A percentile compares a stretch with the other conserved stretches of the same genome.
Conservation (phyloP, 208 protist species). For the Leishmania major region DNA sequence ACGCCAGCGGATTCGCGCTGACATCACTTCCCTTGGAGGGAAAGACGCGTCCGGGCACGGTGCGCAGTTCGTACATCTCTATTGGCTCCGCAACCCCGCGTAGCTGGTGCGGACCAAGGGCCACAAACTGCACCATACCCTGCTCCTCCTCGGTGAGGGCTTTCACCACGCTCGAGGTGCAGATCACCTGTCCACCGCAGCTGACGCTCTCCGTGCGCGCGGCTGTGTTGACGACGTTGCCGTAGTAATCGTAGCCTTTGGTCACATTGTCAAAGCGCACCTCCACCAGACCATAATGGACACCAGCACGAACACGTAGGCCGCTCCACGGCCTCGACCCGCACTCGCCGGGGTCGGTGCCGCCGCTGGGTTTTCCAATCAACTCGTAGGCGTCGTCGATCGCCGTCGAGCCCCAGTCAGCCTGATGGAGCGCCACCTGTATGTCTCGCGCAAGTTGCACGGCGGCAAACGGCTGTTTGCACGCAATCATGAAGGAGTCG, state of each 20-base stretch:
- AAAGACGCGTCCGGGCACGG: slow-evolving; percentile 41
- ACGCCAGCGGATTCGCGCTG: slow-evolving; percentile 20
- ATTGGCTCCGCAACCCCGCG: slow-evolving; percentile 53
- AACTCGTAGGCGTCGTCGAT: slow-evolving; percentile 40
- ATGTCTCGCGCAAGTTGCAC: slow-evolving; percentile 51
- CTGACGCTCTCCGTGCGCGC: slow-evolving; percentile 74
- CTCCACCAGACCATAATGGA: slow-evolving; percentile 59
- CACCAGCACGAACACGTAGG: slow-evolving; percentile 57
- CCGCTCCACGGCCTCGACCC: slow-evolving; percentile 33
- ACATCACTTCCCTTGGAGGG: neutral
- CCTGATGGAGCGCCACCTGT: slow-evolving; percentile 43
- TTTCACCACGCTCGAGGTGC: slow-evolving; percentile 45
- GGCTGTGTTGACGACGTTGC: slow-evolving; percentile 77
- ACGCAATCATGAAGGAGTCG: slow-evolving; percentile 83
- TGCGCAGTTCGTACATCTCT: slow-evolving; percentile 68
- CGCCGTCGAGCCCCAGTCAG: slow-evolving; percentile 52
- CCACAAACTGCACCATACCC: slow-evolving; percentile 22
- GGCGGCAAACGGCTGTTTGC: slow-evolving; percentile 30
- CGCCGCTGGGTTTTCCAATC: slow-evolving; percentile 8
- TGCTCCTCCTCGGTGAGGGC: slow-evolving; percentile 32
- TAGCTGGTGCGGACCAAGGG: slow-evolving; percentile 43
- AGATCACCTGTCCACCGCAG: slow-evolving; percentile 78
- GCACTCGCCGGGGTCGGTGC: neutral
- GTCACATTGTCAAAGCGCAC: slow-evolving; percentile 59
- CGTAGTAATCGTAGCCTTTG: slow-evolving; percentile 83